Base-by-base conservation (phyloP, 306 rosid species). In the Dalbergia cultrata region DNA sequence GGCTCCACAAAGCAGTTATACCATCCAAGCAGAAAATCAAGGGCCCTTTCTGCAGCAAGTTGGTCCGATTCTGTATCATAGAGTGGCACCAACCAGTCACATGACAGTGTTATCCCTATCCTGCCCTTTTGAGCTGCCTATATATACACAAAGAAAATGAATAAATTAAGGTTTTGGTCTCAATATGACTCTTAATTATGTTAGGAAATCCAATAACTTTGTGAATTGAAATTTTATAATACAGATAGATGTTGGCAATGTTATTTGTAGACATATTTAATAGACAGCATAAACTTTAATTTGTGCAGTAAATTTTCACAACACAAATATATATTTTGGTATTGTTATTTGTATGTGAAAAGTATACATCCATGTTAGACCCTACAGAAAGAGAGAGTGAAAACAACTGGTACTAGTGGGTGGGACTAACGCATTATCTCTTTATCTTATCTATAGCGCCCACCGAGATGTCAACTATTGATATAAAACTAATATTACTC, bases 11-110 rank as follows among this genome's bases (percentile, higher is more conserved):
- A 49, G 37, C 22, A 72, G 14, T 62, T 71, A 52, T 52, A 80
- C 83, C 78, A 80, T 63, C 83, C 83, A 50, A 71, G 63, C 83
- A 79, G 63, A 70, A 90, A 88, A 82, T 90, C 92, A 65, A 88
- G 77, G 22, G 82, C 83, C 49, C 83, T 80, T 6, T 14, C 52
- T 13, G 90, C 81, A 60, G 95, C 91, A 6, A 53, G n/a, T 4
- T 34, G 54, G 7, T 90, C 49, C 52, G 37, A 47, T 57, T 58
- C 47, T 14, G 75, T 35, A 13, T 85, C 47, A 4, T 86, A 67
- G 50, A 65, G 8, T 5, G 95, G 91, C 60, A 83, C 81, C 52
- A 80, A 19, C 92, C 95, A 90, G 12, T 53, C 4, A 0, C 80
- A 37, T 2, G 44, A 13, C 8, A 87, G 22, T 3, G 91, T 58